Evolutionary conservation across 2,329 filamentous ascomycete genomes (phyloP).

Genomic region (Sclerotinia minor): DNA sequence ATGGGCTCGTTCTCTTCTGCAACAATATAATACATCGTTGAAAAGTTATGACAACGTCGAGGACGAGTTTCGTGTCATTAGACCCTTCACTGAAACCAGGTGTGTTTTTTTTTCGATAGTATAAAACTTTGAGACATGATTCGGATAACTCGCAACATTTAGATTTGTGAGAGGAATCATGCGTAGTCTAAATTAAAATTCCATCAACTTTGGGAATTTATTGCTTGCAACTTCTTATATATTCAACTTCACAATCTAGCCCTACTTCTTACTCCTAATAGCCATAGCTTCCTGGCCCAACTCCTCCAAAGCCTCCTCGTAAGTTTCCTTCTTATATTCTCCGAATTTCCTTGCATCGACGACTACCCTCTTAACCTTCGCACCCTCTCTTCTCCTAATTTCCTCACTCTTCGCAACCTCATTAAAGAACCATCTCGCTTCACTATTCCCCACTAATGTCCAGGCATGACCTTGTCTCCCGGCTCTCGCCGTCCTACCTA

Average conservation of each 20-base stretch:
- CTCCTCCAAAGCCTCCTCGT: constrained; percentile 53
- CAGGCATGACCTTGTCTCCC: constrained; percentile 75
- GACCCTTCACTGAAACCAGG: neutral
- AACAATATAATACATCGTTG: too few relatives aligned
- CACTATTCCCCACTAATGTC: constrained; percentile 79
- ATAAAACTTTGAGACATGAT: neutral
- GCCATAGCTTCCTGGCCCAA: constrained; percentile 29
- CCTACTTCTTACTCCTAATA: constrained; percentile 14
- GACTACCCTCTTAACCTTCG: constrained; percentile 49
- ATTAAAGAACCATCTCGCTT: constrained; percentile 85
- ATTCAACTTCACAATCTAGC: neutral
- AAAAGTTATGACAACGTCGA: too few relatives aligned
- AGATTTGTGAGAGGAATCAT: too few relatives aligned
- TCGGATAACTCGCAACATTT: neutral
- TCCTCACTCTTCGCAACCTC: constrained; percentile 65
- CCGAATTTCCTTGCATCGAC: constrained; percentile 45
- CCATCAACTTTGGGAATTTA: neutral
- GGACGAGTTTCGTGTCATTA: too few relatives aligned
- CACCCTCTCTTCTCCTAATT: constrained; percentile 47
- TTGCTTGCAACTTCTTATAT: neutral
- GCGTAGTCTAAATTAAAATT: neutral
- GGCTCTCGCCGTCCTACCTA: constrained; percentile 85
- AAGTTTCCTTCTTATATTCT: constrained; percentile 46
- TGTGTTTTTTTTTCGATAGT: neutral
- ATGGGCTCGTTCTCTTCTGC: too few relatives aligned